These are phyloP conservation scores for Erythrophleum fordii DNA, from an alignment of 306 rosid genomes.

Conservation along the genomic window DNA sequence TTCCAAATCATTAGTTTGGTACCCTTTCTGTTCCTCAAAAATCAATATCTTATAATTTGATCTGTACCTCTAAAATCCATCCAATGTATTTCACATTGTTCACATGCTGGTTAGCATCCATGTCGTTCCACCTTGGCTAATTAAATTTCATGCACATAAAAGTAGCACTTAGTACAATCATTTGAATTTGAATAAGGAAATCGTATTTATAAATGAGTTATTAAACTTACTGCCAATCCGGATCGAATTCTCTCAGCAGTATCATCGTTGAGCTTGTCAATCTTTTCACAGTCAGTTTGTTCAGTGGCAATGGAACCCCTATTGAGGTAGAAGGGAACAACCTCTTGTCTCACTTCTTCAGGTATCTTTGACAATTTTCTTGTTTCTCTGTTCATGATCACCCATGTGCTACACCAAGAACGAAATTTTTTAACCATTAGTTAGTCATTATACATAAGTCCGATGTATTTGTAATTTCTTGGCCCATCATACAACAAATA, in stretches of 20 bases:
- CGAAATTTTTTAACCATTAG: neutral
- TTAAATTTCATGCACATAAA: neutral
- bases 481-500: neutral
- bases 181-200: neutral
- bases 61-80: conserved; percentile 88
- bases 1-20: neutral
- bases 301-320: conserved; percentile 60
- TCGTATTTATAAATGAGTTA: neutral
- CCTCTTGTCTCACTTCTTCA: conserved; percentile 74
- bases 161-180: neutral
- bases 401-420: conserved; percentile 83
- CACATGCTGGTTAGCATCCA: conserved; percentile 97
- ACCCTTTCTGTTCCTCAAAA: neutral
- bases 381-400: conserved; percentile 90
- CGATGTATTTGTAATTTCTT: neutral
- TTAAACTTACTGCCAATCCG: conserved; percentile 78
- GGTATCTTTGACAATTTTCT: conserved; percentile 85
- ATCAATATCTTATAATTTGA: neutral
- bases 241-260: conserved; percentile 69
- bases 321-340: conserved; percentile 70
- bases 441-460: neutral
- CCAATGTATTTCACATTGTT: conserved; percentile 95
- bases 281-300: conserved; percentile 63
- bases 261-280: conserved; percentile 73
- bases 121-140: conserved; percentile 98